Evolutionary conservation across 495 filamentous ascomycete genomes (phyloP).

Genomic region (Aspergillus bertholletiae): DNA sequence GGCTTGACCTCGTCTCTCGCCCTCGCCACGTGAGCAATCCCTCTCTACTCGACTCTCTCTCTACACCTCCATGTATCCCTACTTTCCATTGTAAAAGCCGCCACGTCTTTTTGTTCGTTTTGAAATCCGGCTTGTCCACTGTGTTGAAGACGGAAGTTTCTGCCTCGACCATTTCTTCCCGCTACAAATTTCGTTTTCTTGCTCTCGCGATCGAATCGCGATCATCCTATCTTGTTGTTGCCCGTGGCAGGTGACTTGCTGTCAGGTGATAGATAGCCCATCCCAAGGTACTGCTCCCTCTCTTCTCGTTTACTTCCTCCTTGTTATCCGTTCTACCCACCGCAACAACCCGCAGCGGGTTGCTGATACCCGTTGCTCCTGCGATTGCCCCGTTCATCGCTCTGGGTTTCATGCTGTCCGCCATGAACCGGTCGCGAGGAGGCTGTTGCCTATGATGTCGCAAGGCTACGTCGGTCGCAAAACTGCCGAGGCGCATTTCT

Average conservation of each 20-base stretch:
- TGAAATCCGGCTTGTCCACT: constrained; percentile 15
- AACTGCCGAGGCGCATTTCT: constrained; percentile 29
- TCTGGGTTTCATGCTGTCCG: constrained; percentile 1
- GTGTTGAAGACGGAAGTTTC: constrained; percentile 2
- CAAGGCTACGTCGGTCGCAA: constrained; percentile 29
- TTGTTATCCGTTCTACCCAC: constrained; percentile 5
- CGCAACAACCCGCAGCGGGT: neutral
- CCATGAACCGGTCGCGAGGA: constrained; percentile 6
- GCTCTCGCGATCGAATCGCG: constrained; percentile 31
- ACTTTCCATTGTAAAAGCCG: constrained; percentile 28
- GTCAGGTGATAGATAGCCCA: constrained; percentile 52
- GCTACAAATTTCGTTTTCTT: constrained; percentile 20
- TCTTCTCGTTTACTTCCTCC: constrained; percentile 3
- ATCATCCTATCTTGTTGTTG: constrained; percentile 41
- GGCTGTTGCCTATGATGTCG: constrained; percentile 12
- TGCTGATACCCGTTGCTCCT: neutral
- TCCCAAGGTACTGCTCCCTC: constrained; percentile 41
- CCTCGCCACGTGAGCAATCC: constrained; percentile 46
- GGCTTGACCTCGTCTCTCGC: constrained; percentile 11
- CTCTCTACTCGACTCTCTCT: constrained; percentile 34
- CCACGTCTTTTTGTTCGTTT: constrained; percentile 20
- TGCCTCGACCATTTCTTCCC: constrained; percentile 13
- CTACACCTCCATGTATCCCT: constrained; percentile 29
- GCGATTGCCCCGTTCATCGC: constrained; percentile 1
- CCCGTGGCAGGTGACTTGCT: constrained; percentile 49